phyloP scores from a whole-genome alignment of 2,329 filamentous ascomycete species.

The Fusarium ramigenum region DNA sequence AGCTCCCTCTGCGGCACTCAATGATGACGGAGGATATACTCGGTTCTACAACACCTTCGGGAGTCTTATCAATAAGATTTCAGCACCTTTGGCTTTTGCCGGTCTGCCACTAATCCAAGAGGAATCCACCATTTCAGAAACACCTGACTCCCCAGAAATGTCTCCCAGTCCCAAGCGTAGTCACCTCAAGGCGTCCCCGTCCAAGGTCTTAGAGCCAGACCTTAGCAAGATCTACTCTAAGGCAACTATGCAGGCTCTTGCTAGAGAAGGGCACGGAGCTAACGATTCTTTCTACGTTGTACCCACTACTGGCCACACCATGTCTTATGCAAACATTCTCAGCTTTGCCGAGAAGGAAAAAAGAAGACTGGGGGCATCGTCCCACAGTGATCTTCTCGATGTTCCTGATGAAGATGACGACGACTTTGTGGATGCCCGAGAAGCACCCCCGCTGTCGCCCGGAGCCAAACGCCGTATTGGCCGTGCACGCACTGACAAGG shows the following conservation, averaged over 20 bases:
- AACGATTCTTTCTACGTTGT: slow-evolving; percentile 94
- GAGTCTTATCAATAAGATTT: slow-evolving; percentile 85
- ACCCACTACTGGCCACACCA: slow-evolving; percentile 87
- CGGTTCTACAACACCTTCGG: slow-evolving; percentile 94
- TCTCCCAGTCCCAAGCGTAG: slow-evolving; percentile 52
- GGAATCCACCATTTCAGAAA: slow-evolving; percentile 50
- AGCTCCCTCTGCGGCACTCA: slow-evolving; percentile 17
- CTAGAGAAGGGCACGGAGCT: slow-evolving; percentile 71
- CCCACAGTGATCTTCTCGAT: slow-evolving; percentile 60
- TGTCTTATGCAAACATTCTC: slow-evolving; percentile 92
- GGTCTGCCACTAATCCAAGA: slow-evolving; percentile 80
- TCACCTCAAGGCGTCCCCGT: slow-evolving; percentile 48
- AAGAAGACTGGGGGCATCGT: slow-evolving; percentile 64
- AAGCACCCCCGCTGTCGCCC: slow-evolving; percentile 64
- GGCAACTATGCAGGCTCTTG: slow-evolving; percentile 82
- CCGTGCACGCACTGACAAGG: slow-evolving; percentile 54
- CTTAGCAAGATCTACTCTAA: slow-evolving; percentile 85
- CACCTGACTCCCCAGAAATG: slow-evolving; percentile 50
- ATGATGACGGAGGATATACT: slow-evolving; percentile 81
- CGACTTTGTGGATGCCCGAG: slow-evolving; percentile 88
- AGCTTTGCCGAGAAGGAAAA: slow-evolving; percentile 74
- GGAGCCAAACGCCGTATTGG: slow-evolving; percentile 53
- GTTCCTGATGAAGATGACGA: slow-evolving; percentile 73
- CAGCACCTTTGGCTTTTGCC: slow-evolving; percentile 90
- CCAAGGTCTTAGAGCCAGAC: slow-evolving; percentile 64